Evolutionary conservation across 2,329 filamentous ascomycete species (phyloP).

Genomic region (Thielaviopsis musarum): DNA sequence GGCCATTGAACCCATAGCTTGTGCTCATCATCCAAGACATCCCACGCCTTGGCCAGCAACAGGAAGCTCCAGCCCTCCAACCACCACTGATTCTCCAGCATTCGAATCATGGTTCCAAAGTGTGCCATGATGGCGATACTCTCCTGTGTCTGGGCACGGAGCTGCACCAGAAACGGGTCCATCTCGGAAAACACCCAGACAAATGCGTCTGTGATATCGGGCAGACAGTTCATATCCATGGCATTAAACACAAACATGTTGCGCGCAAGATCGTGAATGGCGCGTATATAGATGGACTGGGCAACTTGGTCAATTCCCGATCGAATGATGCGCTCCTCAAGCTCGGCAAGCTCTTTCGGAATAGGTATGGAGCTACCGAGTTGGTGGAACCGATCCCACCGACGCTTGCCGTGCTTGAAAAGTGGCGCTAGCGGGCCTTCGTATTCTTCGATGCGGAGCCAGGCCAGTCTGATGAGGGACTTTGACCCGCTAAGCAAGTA

Average conservation of each 20-base stretch:
- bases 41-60: conserved; percentile 19
- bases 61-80: conserved; percentile 21
- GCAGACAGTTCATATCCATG: conserved; percentile 2
- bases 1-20: conserved; percentile 20
- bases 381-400: conserved; percentile 14
- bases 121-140: conserved; percentile 21
- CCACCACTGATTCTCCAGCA: conserved; percentile 21
- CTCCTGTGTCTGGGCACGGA: conserved; percentile 17
- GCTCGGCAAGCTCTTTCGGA: conserved; percentile 5
- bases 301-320: conserved; percentile 3
- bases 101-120: conserved; percentile 20
- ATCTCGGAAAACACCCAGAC: conserved; percentile 23
- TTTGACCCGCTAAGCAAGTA: conserved; percentile 19
- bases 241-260: conserved; percentile 7
- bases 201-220: conserved; percentile 23
- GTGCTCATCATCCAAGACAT: conserved; percentile 21
- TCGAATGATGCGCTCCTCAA: conserved; percentile 7
- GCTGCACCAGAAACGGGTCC: conserved; percentile 20
- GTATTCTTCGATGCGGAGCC: conserved; percentile 12
- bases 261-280: conserved; percentile 3
- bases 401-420: conserved; percentile 16
- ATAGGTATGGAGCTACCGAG: conserved; percentile 1
- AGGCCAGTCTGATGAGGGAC: conserved; percentile 14
- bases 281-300: conserved; percentile 2
- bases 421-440: conserved; percentile 14